These are phyloP conservation scores for Arthroderma uncinatum DNA, from an alignment of 2,329 filamentous ascomycete species.

Conservation along the genomic window DNA sequence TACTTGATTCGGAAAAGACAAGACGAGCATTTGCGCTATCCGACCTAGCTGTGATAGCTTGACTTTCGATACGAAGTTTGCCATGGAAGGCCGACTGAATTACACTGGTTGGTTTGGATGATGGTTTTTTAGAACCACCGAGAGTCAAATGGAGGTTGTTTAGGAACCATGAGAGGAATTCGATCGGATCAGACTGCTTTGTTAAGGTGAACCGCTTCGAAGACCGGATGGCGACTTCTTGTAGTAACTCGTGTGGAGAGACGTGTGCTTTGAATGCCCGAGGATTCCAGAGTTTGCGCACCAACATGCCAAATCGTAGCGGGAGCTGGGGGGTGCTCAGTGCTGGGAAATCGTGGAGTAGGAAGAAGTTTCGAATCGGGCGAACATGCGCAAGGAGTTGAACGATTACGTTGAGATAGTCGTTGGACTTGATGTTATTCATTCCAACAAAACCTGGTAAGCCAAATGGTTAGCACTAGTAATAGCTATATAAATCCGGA, in stretches of 20 bases:
- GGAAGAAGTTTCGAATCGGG: constrained; percentile 80
- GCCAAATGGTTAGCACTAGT: neutral
- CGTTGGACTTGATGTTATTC: constrained; percentile 99
- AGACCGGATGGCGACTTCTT: constrained; percentile 82
- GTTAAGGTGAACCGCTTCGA: constrained; percentile 89
- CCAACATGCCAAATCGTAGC: constrained; percentile 74
- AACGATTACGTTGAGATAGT: constrained; percentile 92
- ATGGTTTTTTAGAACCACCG: constrained; percentile 78
- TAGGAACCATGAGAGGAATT: constrained; percentile 94
- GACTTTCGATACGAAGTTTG: constrained; percentile 79
- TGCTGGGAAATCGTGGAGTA: constrained; percentile 65
- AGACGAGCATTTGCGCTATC: constrained; percentile 70
- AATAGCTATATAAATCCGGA: neutral
- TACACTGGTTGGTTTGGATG: constrained; percentile 55
- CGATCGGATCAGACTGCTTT: constrained; percentile 84
- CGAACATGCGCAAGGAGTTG: constrained; percentile 84
- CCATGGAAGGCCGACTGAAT: constrained; percentile 92
- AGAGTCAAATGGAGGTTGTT: constrained; percentile 89
- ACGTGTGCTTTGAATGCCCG: constrained; percentile 94
- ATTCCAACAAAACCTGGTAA: constrained; percentile 74
- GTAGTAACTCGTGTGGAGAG: constrained; percentile 89
- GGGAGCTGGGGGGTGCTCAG: constrained; percentile 63
- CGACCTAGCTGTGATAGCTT: constrained; percentile 82
- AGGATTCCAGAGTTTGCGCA: constrained; percentile 97
- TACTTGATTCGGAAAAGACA: constrained; percentile 81